phyloP scores from a whole-genome alignment of 148 eudicot species.

The Nepenthes gracilis region DNA sequence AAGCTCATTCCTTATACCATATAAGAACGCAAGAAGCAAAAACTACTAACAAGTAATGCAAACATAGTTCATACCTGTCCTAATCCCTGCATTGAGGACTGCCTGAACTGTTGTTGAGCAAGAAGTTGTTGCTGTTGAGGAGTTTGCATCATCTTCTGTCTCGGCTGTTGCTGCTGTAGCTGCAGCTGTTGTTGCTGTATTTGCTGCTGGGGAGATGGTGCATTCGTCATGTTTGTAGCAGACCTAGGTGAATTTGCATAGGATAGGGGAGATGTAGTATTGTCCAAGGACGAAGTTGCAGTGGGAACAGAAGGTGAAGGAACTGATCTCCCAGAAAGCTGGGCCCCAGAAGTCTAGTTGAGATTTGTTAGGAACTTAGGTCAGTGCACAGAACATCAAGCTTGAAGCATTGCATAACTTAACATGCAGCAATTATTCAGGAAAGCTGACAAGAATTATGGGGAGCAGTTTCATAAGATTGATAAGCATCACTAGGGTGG shows the following conservation, averaged over 20 bases:
- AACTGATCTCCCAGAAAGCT: constrained; percentile 60
- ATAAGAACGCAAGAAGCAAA: too few species aligned
- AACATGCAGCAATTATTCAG: constrained; percentile 1
- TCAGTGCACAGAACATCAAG: neutral
- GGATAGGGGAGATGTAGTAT: constrained; percentile 73
- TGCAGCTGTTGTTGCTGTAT: constrained; percentile 35
- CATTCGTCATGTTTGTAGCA: constrained; percentile 70
- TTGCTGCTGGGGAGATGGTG: constrained; percentile 94
- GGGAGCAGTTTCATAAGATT: too few species aligned
- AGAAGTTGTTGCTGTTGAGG: constrained; percentile 73
- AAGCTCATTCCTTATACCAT: too few species aligned
- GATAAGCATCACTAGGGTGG: too few species aligned
- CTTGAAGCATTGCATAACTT: neutral
- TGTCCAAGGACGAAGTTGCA: constrained; percentile 57
- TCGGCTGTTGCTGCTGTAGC: constrained; percentile 51
- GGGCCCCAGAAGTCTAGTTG: constrained; percentile 69
- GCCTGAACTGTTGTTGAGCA: constrained; percentile 66
- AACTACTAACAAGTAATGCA: too few species aligned
- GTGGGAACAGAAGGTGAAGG: constrained; percentile 78
- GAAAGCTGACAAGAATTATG: too few species aligned
- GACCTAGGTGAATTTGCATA: constrained; percentile 97
- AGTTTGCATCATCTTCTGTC: constrained; percentile 76
- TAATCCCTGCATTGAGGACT: constrained; percentile 51
- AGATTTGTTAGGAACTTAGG: constrained; percentile 2
- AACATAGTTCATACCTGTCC: constrained; percentile 44